Conservation (phyloP, 2,329 filamentous ascomycete genomes). For the Scopulariopsis brevicaulis region DNA sequence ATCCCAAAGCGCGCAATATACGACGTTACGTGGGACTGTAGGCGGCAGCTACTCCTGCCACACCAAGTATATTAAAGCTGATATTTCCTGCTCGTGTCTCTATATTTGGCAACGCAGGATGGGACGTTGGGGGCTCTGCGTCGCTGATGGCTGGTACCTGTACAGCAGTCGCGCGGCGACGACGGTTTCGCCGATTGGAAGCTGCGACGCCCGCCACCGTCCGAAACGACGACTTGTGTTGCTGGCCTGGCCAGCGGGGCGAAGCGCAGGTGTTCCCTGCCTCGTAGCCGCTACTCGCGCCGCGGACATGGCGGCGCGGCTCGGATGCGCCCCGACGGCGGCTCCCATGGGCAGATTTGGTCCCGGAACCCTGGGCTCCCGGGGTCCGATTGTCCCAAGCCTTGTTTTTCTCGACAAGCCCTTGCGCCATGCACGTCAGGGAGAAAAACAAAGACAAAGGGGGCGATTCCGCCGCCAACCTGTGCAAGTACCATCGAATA, state of each 20-base stretch:
- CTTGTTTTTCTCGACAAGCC: not conserved
- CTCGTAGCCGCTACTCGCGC: not conserved
- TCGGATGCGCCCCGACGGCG: not conserved
- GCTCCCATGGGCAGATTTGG: not conserved
- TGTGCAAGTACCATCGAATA: not conserved
- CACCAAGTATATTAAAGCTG: not conserved
- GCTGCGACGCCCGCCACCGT: no score
- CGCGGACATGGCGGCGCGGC: not conserved
- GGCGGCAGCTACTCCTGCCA: not conserved
- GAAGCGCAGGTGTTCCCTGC: no score
- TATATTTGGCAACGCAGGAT: slow-evolving; percentile 4
- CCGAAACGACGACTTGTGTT: no score
- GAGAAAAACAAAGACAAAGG: not conserved
- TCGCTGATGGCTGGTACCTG: no score
- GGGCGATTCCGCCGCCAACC: not conserved
- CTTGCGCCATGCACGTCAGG: not conserved
- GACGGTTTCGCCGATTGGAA: no score
- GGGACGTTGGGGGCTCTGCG: not conserved
- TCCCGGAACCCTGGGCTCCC: not conserved
- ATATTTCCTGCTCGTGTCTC: not conserved
- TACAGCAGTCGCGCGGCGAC: no score
- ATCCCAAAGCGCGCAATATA: not conserved
- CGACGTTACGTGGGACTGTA: not conserved
- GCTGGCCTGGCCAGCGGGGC: no score
- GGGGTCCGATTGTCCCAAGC: not conserved